Base-by-base conservation (phyloP, 106 monocot species). In the Phalaenopsis equestris region DNA sequence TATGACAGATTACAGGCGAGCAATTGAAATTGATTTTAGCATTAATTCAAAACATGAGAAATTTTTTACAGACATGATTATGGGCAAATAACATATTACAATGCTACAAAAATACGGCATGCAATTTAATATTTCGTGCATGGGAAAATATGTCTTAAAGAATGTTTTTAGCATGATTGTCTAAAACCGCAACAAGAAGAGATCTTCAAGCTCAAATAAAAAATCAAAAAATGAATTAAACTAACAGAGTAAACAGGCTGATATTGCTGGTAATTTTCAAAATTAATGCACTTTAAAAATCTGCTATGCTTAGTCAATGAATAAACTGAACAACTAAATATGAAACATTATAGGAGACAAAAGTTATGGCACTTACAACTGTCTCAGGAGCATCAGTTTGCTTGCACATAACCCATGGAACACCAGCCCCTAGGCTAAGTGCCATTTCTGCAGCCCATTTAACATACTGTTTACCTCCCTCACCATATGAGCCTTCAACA, bases 391-490 rank as follows among this genome's bases (percentile, higher is more conserved):
- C 96, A 90, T 97, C 97, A 64, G 85, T 88, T 79, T 97, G 97
- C 86, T 55, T 88, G 85, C 97, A 98, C 97, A 98, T 98, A 56
- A 98, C 89, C 97, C 97, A 98, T 37, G 97, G 97, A 72, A 98
- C 90, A 78, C 90, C 87, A 77, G 85, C 86, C 79, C 77, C 87
- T 67, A 98, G 92, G 42, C 83, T 84, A 78, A 92, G 80, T 67
- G 97, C 97, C 94, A 98, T 90, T 49, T 77, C 30, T 81, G 94
- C 92, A 75, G 97, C 97, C 97, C 97, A 98, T 86, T 89, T 84
- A 58, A 92, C 64, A 87, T 98, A 98, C 64, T 85, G 81, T 82
- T 90, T 92, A 43, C 97, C 97, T 77, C 79, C 74, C 73, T 92
- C 82, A 30, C 97, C 97, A 92, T 90, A 98, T 9, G 76, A 80